Conservation (phyloP, 2,329 filamentous ascomycete species). For the Clonostachys sp. region DNA sequence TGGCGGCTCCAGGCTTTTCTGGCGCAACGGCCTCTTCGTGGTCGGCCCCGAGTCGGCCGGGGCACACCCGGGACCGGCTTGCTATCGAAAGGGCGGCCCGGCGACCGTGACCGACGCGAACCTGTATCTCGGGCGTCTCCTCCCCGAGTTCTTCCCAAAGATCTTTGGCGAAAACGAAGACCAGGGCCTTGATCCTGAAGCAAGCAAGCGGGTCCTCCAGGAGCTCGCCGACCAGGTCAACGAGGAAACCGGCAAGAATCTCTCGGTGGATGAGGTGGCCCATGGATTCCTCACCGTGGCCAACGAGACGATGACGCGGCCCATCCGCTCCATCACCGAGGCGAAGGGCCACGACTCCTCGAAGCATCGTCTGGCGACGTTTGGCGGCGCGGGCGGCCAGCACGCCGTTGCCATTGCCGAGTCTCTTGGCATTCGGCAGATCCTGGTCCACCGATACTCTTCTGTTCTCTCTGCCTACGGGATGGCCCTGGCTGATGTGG, state of each 20-base stretch:
- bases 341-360: constrained; percentile 89
- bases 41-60: constrained; percentile 87
- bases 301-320: constrained; percentile 87
- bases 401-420: constrained; percentile 89
- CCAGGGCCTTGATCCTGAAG: constrained; percentile 70
- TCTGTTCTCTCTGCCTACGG: constrained; percentile 88
- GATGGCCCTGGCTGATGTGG: constrained; percentile 89
- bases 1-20: constrained; percentile 80
- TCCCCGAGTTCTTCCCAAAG: constrained; percentile 91
- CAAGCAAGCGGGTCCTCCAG: constrained; percentile 70
- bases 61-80: constrained; percentile 85
- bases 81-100: constrained; percentile 85
- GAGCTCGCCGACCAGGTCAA: constrained; percentile 77
- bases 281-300: constrained; percentile 87
- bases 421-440: constrained; percentile 78
- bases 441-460: constrained; percentile 81
- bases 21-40: constrained; percentile 83
- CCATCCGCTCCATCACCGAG: constrained; percentile 86
- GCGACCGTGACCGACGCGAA: constrained; percentile 94
- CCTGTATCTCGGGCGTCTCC: constrained; percentile 73
- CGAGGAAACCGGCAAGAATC: constrained; percentile 62
- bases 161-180: constrained; percentile 92
- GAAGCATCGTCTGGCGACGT: constrained; percentile 85
- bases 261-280: constrained; percentile 80
- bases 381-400: constrained; percentile 87